phyloP scores from a whole-genome alignment of 371 early-diverging fungal genomes.

The Syncephalastrum contaminatum region DNA sequence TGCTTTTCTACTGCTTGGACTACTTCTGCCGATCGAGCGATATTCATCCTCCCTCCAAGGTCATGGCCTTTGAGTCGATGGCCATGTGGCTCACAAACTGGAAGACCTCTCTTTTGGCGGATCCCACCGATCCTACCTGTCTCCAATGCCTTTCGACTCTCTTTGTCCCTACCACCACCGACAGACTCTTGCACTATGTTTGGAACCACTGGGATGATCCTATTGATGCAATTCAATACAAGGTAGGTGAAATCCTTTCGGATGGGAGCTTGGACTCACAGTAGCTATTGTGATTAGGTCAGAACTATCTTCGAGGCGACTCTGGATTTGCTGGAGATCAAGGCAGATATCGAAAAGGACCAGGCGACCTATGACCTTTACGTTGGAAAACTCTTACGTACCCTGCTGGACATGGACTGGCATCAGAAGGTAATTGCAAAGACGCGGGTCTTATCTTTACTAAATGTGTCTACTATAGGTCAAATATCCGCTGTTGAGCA shows the following conservation, averaged over 20 bases:
- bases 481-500: conserved; percentile 71
- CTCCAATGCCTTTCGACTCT: conserved; percentile 13
- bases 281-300: conserved; percentile 20
- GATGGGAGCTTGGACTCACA: background rate
- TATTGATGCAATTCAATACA: conserved; percentile 75
- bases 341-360: conserved; percentile 26
- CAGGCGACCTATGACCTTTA: conserved; percentile 36
- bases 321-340: conserved; percentile 51
- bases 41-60: conserved; percentile 64
- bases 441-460: background rate
- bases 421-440: conserved; percentile 48
- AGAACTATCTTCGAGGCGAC: conserved; percentile 63
- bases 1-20: conserved; percentile 47
- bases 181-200: conserved; percentile 63
- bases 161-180: conserved; percentile 41
- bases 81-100: conserved; percentile 68
- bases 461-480: conserved; percentile 24
- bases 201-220: conserved; percentile 85
- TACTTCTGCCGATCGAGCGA: conserved; percentile 51
- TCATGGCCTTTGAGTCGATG: conserved; percentile 75
- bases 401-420: conserved; percentile 54
- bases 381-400: conserved; percentile 38
- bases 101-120: conserved; percentile 24
- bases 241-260: conserved; percentile 31
- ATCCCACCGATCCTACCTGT: background rate